Evolutionary conservation across 164 flowering plant genomes (phyloP).

Genomic region (Magnolia changhungtana): DNA sequence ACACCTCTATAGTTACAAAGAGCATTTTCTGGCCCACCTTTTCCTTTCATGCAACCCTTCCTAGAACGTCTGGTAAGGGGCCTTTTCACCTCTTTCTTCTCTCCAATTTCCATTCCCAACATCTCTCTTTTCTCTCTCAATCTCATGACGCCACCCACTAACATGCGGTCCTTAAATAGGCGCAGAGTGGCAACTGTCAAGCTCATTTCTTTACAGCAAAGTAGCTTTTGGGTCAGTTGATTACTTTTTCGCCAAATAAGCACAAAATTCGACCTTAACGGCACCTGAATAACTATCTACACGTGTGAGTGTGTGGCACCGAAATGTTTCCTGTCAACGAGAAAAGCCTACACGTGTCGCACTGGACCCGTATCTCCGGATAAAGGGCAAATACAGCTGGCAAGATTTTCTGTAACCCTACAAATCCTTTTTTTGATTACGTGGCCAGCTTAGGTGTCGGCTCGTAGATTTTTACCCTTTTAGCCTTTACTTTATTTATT

Average conservation of each 20-base stretch:
- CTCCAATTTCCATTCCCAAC: neutral
- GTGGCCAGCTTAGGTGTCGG: neutral
- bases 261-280: no score
- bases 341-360: neutral
- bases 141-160: neutral
- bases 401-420: neutral
- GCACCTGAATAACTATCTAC: neutral
- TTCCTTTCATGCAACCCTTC: slow-evolving; percentile 65
- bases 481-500: neutral
- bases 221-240: neutral
- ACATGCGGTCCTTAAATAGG: neutral
- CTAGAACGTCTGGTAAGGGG: slow-evolving; percentile 32
- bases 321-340: neutral
- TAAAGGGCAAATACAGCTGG: neutral
- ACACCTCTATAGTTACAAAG: slow-evolving; percentile 53
- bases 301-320: neutral
- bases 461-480: neutral
- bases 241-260: neutral
- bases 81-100: slow-evolving; percentile 9
- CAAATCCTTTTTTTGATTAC: no score
- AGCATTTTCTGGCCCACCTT: slow-evolving; percentile 65
- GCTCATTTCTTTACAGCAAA: slow-evolving; percentile 8
- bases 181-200: slow-evolving; percentile 5
- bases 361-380: neutral
- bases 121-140: neutral